A percentile compares a stretch with the other conserved stretches of the same genome.
Conservation (phyloP, 257 asterid genomes). For the Cruciata laevipes region DNA sequence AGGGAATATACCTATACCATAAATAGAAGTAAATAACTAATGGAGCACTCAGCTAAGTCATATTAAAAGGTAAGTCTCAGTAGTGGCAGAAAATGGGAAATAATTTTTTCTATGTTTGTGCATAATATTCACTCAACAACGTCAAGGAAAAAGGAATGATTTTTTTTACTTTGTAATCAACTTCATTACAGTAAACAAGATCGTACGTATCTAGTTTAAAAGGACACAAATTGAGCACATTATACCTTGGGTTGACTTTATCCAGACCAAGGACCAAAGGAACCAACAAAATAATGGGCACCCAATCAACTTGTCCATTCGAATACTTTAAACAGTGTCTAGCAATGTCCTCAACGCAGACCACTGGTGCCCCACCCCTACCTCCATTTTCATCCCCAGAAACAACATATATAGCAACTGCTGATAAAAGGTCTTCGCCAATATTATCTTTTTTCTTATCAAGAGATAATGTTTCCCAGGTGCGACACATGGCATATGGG, state of each 20-base stretch:
- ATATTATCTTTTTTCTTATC: conserved; percentile 34
- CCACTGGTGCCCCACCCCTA: conserved; percentile 98
- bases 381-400: conserved; percentile 99
- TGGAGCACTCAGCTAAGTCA: neutral
- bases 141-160: neutral
- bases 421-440: conserved; percentile 33
- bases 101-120: neutral
- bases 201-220: neutral
- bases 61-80: neutral
- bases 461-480: conserved; percentile 82
- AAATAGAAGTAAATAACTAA: neutral
- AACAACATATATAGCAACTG: conserved; percentile 69
- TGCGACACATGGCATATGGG: conserved; percentile 96
- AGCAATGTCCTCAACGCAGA: conserved; percentile 60
- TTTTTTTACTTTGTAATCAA: neutral
- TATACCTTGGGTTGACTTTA: conserved; percentile 86
- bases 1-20: conserved; percentile 71
- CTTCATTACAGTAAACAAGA: neutral
- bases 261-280: conserved; percentile 97
- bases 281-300: conserved; percentile 72
- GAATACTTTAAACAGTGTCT: conserved; percentile 46
- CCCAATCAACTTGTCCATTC: conserved; percentile 49
- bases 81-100: neutral
- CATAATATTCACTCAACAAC: neutral
- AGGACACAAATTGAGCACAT: neutral